Evolutionary conservation across 257 asterid species (phyloP).

Genomic region (Scutellaria galericulata): DNA sequence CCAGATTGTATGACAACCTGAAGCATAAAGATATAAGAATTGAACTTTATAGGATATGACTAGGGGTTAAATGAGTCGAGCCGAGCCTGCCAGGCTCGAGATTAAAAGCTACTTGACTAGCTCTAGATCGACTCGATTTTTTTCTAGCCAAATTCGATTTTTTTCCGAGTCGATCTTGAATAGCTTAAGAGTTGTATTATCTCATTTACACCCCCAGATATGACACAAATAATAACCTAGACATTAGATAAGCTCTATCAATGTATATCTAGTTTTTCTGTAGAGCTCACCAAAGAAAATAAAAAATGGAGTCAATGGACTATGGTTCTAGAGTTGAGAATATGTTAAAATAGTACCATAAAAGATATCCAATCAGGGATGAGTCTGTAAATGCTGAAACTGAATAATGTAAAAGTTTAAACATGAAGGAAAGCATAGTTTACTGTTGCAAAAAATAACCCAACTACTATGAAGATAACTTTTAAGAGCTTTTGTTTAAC

Average conservation of each 20-base stretch:
- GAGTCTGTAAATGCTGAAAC: constrained; percentile 9
- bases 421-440: not conserved
- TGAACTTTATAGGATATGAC: constrained; percentile 19
- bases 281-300: not conserved
- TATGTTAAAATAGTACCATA: constrained; percentile 12
- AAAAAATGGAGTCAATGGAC: not conserved
- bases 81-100: not conserved
- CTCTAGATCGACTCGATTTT: too few species aligned
- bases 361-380: not conserved
- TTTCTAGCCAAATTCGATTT: too few species aligned
- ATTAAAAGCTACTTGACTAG: not conserved
- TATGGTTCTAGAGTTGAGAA: not conserved
- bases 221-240: not conserved
- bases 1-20: constrained; percentile 86
- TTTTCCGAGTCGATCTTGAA: too few species aligned
- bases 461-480: not conserved
- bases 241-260: constrained; percentile 25
- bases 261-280: not conserved
- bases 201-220: not conserved
- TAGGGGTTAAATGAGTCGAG: not conserved
- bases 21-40: constrained; percentile 30
- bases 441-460: constrained; percentile 7
- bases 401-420: not conserved
- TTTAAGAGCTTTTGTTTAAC: not conserved
- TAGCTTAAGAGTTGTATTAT: too few species aligned